phyloP scores from a whole-genome alignment of 352 stramenopile genomes.

The Phytophthora nicotianae region DNA sequence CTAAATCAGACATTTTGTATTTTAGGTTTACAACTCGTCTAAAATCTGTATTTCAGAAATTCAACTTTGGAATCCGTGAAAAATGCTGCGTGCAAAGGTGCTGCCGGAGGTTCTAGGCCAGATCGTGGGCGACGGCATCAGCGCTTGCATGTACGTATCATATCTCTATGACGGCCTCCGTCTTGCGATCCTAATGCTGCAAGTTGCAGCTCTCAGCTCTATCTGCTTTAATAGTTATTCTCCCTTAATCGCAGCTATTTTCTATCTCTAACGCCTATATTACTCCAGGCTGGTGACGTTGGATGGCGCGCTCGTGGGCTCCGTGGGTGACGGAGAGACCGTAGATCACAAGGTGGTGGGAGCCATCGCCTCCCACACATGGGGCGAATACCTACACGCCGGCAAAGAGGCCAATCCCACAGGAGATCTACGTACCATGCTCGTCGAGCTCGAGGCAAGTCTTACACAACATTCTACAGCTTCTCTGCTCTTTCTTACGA shows the following conservation, averaged over 20 bases:
- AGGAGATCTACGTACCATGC: constrained; percentile 60
- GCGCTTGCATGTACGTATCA: constrained; percentile 71
- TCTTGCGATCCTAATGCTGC: background rate
- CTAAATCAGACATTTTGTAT: no score
- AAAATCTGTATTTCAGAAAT: background rate
- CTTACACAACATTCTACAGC: background rate
- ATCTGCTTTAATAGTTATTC: constrained; percentile 13
- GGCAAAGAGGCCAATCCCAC: constrained; percentile 69
- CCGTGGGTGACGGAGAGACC: constrained; percentile 56
- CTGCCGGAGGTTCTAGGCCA: constrained; percentile 79
- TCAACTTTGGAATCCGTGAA: background rate
- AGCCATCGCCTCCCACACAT: constrained; percentile 85
- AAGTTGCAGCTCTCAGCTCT: constrained; percentile 2
- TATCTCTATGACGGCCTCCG: background rate
- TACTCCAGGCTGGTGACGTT: constrained; percentile 77
- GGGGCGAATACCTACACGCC: constrained; percentile 81
- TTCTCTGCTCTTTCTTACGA: constrained; percentile 4
- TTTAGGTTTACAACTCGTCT: no score
- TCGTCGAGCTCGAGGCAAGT: constrained; percentile 75
- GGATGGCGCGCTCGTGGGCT: constrained; percentile 83
- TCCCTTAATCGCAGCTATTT: background rate
- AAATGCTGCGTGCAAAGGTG: constrained; percentile 82
- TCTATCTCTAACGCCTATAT: background rate
- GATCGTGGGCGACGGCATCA: constrained; percentile 78
- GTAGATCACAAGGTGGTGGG: constrained; percentile 88